Evolutionary conservation across 139 green algal genomes (phyloP).

Genomic region (Volvox africanus): DNA sequence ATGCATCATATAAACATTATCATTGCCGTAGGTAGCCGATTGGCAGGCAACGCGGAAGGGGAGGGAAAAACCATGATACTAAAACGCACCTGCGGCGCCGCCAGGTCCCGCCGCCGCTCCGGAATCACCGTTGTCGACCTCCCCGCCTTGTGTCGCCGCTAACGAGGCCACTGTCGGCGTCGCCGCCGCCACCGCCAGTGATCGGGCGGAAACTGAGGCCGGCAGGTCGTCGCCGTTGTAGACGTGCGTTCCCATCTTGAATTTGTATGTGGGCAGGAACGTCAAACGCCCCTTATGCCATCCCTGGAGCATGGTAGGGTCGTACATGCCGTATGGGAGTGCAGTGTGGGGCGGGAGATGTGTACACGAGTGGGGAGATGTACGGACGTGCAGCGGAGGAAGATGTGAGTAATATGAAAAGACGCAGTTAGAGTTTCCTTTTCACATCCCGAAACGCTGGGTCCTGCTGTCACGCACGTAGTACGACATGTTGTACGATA

Average conservation of each 20-base stretch:
- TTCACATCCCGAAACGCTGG: too few species aligned
- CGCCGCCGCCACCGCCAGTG: neutral
- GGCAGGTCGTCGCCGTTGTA: slow-evolving; percentile 70
- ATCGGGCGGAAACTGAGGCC: neutral
- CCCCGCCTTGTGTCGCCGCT: neutral
- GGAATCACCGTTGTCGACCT: neutral
- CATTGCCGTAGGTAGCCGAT: too few species aligned
- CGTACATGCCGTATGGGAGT: neutral
- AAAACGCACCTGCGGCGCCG: neutral
- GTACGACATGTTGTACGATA: too few species aligned
- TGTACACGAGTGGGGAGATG: too few species aligned
- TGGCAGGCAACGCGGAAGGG: neutral
- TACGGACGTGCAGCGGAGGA: too few species aligned
- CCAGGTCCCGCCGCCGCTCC: neutral
- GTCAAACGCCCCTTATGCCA: slow-evolving; percentile 84
- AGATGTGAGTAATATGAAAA: too few species aligned
- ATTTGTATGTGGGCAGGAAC: slow-evolving; percentile 98
- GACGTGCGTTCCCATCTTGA: slow-evolving; percentile 70
- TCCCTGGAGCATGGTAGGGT: slow-evolving; percentile 40
- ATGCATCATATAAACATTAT: too few species aligned
- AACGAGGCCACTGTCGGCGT: neutral
- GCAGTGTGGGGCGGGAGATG: neutral
- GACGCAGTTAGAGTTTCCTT: too few species aligned
- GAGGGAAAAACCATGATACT: neutral
- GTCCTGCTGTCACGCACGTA: too few species aligned